Base-by-base conservation (phyloP, 192 early-diverging fungal species). In the Dissophora globulifera region DNA sequence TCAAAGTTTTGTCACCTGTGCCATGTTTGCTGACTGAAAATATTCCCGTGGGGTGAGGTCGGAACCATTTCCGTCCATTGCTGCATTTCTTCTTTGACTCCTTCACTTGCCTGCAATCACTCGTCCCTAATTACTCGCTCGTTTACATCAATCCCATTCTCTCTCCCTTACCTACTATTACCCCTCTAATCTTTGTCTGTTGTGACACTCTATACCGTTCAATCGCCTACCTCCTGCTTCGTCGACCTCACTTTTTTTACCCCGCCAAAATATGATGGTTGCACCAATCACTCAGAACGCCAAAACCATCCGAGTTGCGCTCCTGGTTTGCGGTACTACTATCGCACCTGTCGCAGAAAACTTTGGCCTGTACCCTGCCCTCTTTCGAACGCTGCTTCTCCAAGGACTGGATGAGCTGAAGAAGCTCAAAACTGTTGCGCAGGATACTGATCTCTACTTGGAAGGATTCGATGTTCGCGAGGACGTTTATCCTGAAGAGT, bases 241-340 rank as follows among this genome's bases (percentile, higher is more conserved):
- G n/a, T n/a, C n/a, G n/a, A n/a, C n/a, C n/a, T n/a, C n/a, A n/a
- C n/a, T n/a, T n/a, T n/a, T n/a, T n/a, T n/a, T n/a, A n/a, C n/a
- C n/a, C n/a, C n/a, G n/a, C n/a, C n/a, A n/a, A n/a, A n/a, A 15
- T 15, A 38, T 13, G 17, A 69, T 69, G 67, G 50, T 27, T 13
- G 31, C 46, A 49, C 26, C 47, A 25, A 35, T 26, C 27, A 22
- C 25, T 2, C 41, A 69, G 19, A 10, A 16, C 38, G 61, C 25
- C 7, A 35, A 42, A 1, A 48, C 31, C 20, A 62, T 86, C 23
- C 62, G 72, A 25, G 19, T 85, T 9, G 86, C 86, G 23, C 69
- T 87, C 7, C 58, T 87, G 0, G 69, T 85, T 5, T 81, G 81
- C 50, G 86, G 83, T 29, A 82, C 81, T 5, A 84, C 86, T 17